These are phyloP conservation scores for Ogataea ganodermae DNA, from an alignment of 805 yeast genomes.

Conservation along the genomic window DNA sequence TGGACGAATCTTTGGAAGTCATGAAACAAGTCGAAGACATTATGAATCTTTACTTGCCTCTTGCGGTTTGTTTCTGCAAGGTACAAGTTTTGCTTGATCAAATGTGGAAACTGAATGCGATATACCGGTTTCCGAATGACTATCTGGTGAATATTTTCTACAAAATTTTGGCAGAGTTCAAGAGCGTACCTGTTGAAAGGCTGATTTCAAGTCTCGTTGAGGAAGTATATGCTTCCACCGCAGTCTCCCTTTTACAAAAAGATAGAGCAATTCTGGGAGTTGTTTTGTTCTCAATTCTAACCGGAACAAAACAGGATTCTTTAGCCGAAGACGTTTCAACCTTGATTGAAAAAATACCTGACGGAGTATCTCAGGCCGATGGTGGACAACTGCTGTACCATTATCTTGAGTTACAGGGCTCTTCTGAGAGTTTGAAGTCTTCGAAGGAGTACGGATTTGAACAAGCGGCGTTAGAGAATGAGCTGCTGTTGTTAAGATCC, in stretches of 20 bases:
- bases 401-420: background rate
- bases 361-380: background rate
- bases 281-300: slow-evolving; percentile 32
- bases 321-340: background rate
- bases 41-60: slow-evolving; percentile 47
- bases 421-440: slow-evolving; percentile 23
- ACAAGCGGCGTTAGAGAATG: slow-evolving; percentile 26
- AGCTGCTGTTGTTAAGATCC: slow-evolving; percentile 56
- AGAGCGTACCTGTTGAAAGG: slow-evolving; percentile 28
- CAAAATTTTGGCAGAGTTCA: slow-evolving; percentile 22
- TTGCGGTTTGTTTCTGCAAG: slow-evolving; percentile 57
- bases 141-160: slow-evolving; percentile 41
- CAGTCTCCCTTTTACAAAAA: slow-evolving; percentile 46
- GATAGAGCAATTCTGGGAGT: slow-evolving; percentile 51
- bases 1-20: slow-evolving; percentile 54
- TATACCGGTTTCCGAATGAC: slow-evolving; percentile 61
- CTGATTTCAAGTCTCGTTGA: slow-evolving; percentile 44
- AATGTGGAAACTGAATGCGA: slow-evolving; percentile 44
- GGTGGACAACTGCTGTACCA: background rate
- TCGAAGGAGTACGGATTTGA: slow-evolving; percentile 28
- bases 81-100: slow-evolving; percentile 50
- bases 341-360: background rate
- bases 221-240: slow-evolving; percentile 46
- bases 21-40: slow-evolving; percentile 55
- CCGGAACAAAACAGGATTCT: background rate